These are phyloP conservation scores for Tetramitus jugosus DNA, from an alignment of 208 protist genomes.

Conservation along the genomic window DNA sequence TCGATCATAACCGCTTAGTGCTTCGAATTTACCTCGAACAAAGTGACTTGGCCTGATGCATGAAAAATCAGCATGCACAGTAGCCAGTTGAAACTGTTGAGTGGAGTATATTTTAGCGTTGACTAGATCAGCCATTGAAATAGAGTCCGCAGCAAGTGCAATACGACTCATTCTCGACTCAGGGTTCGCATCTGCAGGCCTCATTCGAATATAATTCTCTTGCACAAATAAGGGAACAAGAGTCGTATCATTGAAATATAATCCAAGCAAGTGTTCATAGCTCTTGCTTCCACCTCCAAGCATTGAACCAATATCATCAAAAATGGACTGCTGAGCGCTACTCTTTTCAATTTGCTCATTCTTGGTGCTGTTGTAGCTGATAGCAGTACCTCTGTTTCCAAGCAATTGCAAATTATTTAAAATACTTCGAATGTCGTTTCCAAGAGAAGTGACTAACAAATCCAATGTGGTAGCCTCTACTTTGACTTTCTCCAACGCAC, in stretches of 20 bases:
- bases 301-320: too few species aligned
- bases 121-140: constrained; percentile 61
- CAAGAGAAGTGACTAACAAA: constrained; percentile 68
- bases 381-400: constrained; percentile 46
- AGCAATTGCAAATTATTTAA: constrained; percentile 91
- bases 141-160: constrained; percentile 48
- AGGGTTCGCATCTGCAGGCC: constrained; percentile 58
- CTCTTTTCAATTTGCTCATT: too few species aligned
- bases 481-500: constrained; percentile 70
- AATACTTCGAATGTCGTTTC: constrained; percentile 90
- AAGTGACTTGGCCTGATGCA: constrained; percentile 65
- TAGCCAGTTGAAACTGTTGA: constrained; percentile 72
- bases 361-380: too few species aligned
- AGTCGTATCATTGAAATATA: constrained; percentile 76
- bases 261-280: constrained; percentile 55
- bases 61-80: constrained; percentile 55
- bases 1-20: constrained; percentile 59
- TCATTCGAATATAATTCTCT: constrained; percentile 91
- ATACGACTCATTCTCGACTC: constrained; percentile 50
- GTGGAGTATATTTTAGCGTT: constrained; percentile 68
- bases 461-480: constrained; percentile 69
- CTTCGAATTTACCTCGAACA: constrained; percentile 61
- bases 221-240: constrained; percentile 86
- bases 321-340: too few species aligned
- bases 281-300: constrained; percentile 55